phyloP scores from a whole-genome alignment of 257 asterid genomes.

The Leptodermis oblonga region DNA sequence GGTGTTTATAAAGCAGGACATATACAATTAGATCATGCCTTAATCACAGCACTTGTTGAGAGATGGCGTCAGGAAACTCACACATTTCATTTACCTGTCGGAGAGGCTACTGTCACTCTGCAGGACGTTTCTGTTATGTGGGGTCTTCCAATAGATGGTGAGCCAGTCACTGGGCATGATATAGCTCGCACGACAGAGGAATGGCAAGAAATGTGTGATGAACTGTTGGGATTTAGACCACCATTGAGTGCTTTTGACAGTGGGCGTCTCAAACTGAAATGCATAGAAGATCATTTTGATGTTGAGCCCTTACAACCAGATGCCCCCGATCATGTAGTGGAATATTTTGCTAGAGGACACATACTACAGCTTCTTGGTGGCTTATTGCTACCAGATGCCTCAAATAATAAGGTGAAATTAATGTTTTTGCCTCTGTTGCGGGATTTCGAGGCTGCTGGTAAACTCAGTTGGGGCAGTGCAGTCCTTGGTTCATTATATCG shows the following conservation, averaged over 20 bases:
- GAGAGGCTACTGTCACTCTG: constrained; percentile 66
- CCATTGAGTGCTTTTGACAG: constrained; percentile 65
- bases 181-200: constrained; percentile 70
- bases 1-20: constrained; percentile 83
- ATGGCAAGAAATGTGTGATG: constrained; percentile 69
- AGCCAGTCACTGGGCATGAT: constrained; percentile 69
- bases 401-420: constrained; percentile 74
- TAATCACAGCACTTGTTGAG: constrained; percentile 71
- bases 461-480: constrained; percentile 71
- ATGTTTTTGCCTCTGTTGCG: constrained; percentile 74
- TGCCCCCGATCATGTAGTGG: constrained; percentile 54
- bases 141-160: constrained; percentile 78
- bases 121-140: constrained; percentile 70
- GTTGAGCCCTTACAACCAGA: constrained; percentile 49
- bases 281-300: constrained; percentile 61
- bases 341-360: constrained; percentile 64
- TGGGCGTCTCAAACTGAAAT: constrained; percentile 66
- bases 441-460: constrained; percentile 66
- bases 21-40: constrained; percentile 72
- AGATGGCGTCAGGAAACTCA: constrained; percentile 89
- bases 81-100: constrained; percentile 74
- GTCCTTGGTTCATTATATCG: constrained; percentile 73
- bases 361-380: constrained; percentile 78
- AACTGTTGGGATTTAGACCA: constrained; percentile 65
- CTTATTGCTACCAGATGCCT: constrained; percentile 67